Conservation (phyloP, 2,329 filamentous ascomycete species). For the Aspergillus ochraceus region DNA sequence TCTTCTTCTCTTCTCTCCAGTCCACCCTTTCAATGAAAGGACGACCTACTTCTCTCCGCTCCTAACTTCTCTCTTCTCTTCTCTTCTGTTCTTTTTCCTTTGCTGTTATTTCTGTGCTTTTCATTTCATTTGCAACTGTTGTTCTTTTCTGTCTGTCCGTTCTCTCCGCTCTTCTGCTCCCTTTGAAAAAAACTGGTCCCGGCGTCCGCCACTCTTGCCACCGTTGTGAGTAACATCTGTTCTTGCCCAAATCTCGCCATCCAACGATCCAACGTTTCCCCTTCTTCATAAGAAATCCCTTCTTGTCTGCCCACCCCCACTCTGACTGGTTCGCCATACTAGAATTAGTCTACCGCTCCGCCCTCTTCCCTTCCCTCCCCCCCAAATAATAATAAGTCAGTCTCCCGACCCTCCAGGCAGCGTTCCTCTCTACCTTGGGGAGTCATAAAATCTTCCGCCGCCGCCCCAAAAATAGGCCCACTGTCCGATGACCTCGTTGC, state of each 20-base stretch:
- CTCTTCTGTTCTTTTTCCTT: constrained; percentile 1
- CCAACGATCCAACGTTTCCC: background rate
- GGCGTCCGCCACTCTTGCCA: constrained; percentile 24
- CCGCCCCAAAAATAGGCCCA: background rate
- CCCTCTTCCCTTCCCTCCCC: constrained; percentile 5
- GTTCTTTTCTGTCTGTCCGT: background rate
- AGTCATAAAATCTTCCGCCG: constrained; percentile 1
- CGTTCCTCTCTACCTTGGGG: constrained; percentile 9
- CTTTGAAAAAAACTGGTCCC: constrained; percentile 18
- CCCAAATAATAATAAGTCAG: constrained; percentile 12
- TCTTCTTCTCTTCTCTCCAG: background rate
- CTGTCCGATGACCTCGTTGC: background rate
- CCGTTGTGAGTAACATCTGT: constrained; percentile 17
- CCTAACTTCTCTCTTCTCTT: background rate
- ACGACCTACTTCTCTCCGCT: background rate
- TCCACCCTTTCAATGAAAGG: constrained; percentile 4
- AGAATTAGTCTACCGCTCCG: constrained; percentile 12
- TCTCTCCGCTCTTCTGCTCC: background rate
- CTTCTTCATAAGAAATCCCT: background rate
- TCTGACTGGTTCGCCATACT: constrained; percentile 12
- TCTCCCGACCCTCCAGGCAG: constrained; percentile 10
- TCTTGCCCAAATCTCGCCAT: background rate
- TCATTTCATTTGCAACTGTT: background rate
- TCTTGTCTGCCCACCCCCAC: background rate
- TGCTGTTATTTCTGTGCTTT: background rate